Conservation (phyloP, 2,329 filamentous ascomycete species). For the Xylariales sp. region DNA sequence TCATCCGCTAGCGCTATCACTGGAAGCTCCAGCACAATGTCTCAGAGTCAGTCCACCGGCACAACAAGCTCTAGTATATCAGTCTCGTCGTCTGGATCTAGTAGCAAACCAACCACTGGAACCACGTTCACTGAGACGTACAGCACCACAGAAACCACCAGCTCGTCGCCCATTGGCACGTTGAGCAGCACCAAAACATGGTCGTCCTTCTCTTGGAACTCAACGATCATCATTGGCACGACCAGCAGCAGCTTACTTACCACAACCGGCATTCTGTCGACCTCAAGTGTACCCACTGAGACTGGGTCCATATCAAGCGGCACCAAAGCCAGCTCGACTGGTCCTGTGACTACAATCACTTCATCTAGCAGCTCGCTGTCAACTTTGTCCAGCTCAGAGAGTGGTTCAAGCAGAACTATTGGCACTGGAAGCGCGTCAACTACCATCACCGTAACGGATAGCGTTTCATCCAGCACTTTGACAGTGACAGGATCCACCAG, state of each 20-base stretch:
- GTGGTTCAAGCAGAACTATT: not conserved
- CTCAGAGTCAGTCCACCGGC: not conserved
- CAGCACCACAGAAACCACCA: not conserved
- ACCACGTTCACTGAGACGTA: not conserved
- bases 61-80: not conserved
- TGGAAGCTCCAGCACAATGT: not conserved
- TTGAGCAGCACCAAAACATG: not conserved
- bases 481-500: not conserved
- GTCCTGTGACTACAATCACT: too few relatives aligned
- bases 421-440: too few relatives aligned
- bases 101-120: not conserved
- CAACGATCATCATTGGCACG: conserved; percentile 4
- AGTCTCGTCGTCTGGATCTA: not conserved
- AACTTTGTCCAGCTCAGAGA: not conserved
- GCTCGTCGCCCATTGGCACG: not conserved
- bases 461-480: too few relatives aligned
- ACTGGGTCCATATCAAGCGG: not conserved
- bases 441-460: too few relatives aligned
- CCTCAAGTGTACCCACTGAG: too few relatives aligned
- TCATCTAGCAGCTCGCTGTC: not conserved
- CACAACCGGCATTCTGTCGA: not conserved
- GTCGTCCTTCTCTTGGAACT: conserved; percentile 3
- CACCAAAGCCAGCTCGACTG: not conserved
- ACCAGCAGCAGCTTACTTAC: not conserved
- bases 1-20: not conserved